Evolutionary conservation across 2,329 filamentous ascomycete genomes (phyloP), one percentile per base, ranked within the genome.

Genomic region (Monilinia fructicola): DNA sequence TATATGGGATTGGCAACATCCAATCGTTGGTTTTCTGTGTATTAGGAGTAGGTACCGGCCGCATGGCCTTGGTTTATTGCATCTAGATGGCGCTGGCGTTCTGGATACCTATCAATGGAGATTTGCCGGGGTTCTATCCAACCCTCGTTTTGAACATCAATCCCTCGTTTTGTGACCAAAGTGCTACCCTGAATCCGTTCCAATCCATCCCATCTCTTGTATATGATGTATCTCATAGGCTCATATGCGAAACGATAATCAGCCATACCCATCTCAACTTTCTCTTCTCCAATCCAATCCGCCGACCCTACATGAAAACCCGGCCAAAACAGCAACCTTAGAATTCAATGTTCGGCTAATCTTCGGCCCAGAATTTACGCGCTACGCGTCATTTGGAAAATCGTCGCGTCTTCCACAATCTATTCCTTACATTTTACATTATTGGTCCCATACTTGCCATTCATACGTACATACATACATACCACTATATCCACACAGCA

Each of bases 71-170:
- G 53, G 53, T 23, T 23, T 16, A 14, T 50, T 61, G 44, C 58
- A 61, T 61, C 28, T 50, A 61, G 58, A 50, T 40, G 58, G 56
- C 56, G 44, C 46, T 38, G 53, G 53, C 11, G 53, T 61, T 61
- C 14, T 50, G 44, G 58, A 61, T 61, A 38, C 31, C 31, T 21
- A 14, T 38, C 44, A 50, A 61, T 61, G 44, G 4, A 50, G 9
- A 61, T n/a, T 21, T 38, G 31, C 23, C 23, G 31, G n/a, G 28
- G 3, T 21, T 18, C 26, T 50, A 26, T 52, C 48, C 18, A 18
- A 23, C n/a, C n/a, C 5, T 50, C 48, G 21, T 48, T 48, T 48
- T n/a, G 40, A 48, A 48, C n/a, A 48, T 48, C 21, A 50, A 50
- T n/a, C n/a, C n/a, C n/a, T 50, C 42, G 2, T 50, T 3, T 12